Percentiles rank a stretch among this genome's conserved stretches.
Conservation (phyloP, 768 basidiomycete genomes). For the Tulasnella sp. region DNA sequence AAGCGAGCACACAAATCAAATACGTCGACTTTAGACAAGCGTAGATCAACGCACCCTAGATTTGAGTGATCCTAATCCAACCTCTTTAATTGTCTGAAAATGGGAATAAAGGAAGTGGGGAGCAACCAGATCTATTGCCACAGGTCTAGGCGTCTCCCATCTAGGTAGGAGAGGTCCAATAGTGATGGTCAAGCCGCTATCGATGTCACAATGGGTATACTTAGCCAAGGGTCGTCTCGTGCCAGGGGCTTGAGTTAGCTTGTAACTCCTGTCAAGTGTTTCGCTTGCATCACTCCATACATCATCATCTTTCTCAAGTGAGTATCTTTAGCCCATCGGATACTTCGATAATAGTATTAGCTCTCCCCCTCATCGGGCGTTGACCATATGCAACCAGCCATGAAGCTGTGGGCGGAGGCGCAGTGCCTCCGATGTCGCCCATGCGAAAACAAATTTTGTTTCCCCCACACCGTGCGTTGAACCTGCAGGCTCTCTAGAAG, state of each 20-base stretch:
- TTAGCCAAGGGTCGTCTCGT: neutral
- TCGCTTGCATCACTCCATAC: neutral
- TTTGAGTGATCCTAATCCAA: neutral
- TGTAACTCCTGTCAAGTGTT: neutral
- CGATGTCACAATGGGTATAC: neutral
- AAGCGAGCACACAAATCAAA: slow-evolving; percentile 1
- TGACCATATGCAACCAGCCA: neutral
- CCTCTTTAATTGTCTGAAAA: slow-evolving; percentile 2
- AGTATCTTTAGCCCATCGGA: neutral
- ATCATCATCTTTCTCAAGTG: neutral
- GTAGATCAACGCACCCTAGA: neutral
- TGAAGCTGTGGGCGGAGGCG: neutral
- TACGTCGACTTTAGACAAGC: slow-evolving; percentile 1
- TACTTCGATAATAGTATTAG: neutral
- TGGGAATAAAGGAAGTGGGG: neutral
- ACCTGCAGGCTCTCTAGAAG: neutral
- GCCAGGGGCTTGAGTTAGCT: neutral
- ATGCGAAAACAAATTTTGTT: neutral
- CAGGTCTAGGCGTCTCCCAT: neutral
- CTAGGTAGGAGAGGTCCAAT: neutral
- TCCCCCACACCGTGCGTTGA: neutral
- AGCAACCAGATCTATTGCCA: neutral
- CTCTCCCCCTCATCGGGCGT: neutral
- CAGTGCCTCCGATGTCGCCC: slow-evolving; percentile 13
- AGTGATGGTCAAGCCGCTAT: neutral